Evolutionary conservation across 163 green algal genomes (phyloP), one percentile per base, ranked within the genome.

Genomic region (Chloroidium sp.): DNA sequence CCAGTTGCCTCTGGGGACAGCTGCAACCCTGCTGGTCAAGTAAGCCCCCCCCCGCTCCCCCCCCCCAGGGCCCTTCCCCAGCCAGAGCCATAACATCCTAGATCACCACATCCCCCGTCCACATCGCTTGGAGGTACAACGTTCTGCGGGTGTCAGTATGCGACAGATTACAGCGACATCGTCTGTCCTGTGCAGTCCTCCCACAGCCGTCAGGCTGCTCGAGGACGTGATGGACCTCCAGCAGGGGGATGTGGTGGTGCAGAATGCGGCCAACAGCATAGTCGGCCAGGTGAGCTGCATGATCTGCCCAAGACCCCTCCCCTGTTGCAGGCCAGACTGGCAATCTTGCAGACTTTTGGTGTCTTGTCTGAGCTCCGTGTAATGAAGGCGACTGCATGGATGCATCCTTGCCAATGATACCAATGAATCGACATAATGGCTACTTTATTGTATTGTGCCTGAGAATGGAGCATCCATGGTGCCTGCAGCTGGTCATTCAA

Each of bases 191-290:
- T 10, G 64, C 79, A 95, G 91, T 81, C 94, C 94, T 3, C 89
- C 90, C 62, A 95, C 93, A 0, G 95, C 95, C 0, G 78, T 97
- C 74, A 85, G 87, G 10, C 90, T 98, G 89, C 82, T 98, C 75
- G 86, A 93, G 64, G 85, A 91, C 61, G 96, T 95, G 89, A 90
- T 94, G 61, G 59, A 90, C 1, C 88, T 98, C 77, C 2, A 87
- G 59, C 72, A 79, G 1, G 95, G 94, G 0, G 93, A 97, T 80
- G 89, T 92, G 1, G 84, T 98, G 1, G 84, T 97, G 13, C 93
- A 98, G 83, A 97, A 96, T 78, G 93, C 92, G 0, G 93, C 90
- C 13, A 97, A 89, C 75, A 95, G 90, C 78, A 86, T 88, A 57
- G 94, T 98, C 4, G 94, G 93, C 0, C 88, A 93, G 89, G 89